These are phyloP conservation scores for Reutealis trisperma DNA, from an alignment of 345 rosid species.

Conservation along the genomic window DNA sequence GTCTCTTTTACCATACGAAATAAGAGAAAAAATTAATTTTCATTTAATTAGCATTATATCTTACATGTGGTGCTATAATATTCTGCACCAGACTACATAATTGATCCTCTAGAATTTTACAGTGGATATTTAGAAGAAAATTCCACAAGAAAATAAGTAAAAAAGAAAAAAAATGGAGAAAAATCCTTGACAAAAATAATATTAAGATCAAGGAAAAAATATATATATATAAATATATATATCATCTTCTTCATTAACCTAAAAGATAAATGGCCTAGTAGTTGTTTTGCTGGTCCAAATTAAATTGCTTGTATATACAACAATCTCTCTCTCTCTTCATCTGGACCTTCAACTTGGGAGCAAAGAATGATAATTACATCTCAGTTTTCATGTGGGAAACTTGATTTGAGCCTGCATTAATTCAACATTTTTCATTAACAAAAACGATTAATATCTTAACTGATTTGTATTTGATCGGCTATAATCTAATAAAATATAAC, in stretches of 20 bases:
- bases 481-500: no score
- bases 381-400: conserved; percentile 57
- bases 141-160: conserved; percentile 19
- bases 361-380: conserved; percentile 49
- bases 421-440: conserved; percentile 13
- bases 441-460: not conserved
- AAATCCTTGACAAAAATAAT: conserved; percentile 7
- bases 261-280: conserved; percentile 19
- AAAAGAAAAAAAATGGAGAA: conserved; percentile 10
- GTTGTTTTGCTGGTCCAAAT: conserved; percentile 33
- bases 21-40: not conserved
- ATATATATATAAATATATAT: not conserved
- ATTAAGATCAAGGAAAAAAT: not conserved
- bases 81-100: conserved; percentile 37
- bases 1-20: no score
- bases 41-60: conserved; percentile 41
- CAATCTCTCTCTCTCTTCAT: conserved; percentile 38
- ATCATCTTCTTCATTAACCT: conserved; percentile 26
- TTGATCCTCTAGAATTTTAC: conserved; percentile 29
- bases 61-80: conserved; percentile 39
- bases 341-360: conserved; percentile 29
- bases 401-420: conserved; percentile 53
- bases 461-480: no score
- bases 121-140: conserved; percentile 31
- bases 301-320: conserved; percentile 54